Evolutionary conservation across 257 asterid species (phyloP).

Genomic region (Salvia splendens): DNA sequence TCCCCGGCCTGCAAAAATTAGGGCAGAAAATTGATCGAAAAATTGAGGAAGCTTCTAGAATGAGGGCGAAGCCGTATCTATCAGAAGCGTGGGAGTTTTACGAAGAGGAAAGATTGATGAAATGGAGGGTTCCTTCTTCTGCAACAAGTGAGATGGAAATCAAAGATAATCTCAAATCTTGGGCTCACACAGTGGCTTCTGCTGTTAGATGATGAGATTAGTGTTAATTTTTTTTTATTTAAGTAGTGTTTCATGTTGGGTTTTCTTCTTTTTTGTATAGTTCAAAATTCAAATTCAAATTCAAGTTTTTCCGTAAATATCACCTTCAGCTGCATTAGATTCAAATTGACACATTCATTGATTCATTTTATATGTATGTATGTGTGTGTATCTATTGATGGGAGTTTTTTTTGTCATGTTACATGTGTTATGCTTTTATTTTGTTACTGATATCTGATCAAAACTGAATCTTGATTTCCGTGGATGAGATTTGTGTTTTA

Average conservation of each 20-base stretch:
- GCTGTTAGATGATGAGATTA: constrained; percentile 41
- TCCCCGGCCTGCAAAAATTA: constrained; percentile 75
- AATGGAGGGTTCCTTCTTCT: constrained; percentile 51
- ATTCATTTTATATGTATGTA: no score
- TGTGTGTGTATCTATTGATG: no score
- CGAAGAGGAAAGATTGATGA: constrained; percentile 28
- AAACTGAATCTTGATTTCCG: background rate
- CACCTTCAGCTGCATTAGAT: background rate
- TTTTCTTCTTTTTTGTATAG: background rate
- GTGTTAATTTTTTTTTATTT: no score
- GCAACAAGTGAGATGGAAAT: constrained; percentile 46
- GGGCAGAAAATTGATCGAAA: constrained; percentile 33
- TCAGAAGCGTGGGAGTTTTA: constrained; percentile 71
- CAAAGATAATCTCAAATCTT: constrained; percentile 66
- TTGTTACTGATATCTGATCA: background rate
- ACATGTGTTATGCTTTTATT: constrained; percentile 53
- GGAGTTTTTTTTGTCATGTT: constrained; percentile 34
- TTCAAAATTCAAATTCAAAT: background rate
- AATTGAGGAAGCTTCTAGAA: constrained; percentile 17
- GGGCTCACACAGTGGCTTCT: constrained; percentile 88
- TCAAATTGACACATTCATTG: background rate
- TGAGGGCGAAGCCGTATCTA: constrained; percentile 65
- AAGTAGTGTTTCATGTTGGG: background rate
- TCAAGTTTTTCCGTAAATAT: background rate
- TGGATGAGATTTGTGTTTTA: background rate